Percentiles rank a stretch among this genome's conserved stretches.
Evolutionary conservation across 768 basidiomycete genomes (phyloP).

Genomic region (Russula compacta): DNA sequence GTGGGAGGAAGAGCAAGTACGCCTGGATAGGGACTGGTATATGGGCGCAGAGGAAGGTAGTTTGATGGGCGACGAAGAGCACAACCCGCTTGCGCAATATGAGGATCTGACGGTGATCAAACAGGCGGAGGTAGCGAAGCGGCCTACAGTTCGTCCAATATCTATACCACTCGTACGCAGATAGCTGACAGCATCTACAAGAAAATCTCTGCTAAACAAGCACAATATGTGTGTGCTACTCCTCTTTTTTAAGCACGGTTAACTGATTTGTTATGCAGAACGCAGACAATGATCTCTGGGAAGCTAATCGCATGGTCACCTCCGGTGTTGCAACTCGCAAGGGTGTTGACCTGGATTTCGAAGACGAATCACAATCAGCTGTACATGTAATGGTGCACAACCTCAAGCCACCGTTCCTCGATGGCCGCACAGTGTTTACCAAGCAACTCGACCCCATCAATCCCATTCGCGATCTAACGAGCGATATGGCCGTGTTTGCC

Average conservation of each 20-base stretch:
- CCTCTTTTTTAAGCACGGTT: background rate
- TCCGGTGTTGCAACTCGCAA: conserved; percentile 90
- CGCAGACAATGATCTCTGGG: conserved; percentile 97
- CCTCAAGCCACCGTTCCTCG: conserved; percentile 95
- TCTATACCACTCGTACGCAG: background rate
- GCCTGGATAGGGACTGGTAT: conserved; percentile 95
- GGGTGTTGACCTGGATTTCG: conserved; percentile 85
- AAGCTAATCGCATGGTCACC: conserved; percentile 93
- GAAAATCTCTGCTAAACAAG: conserved; percentile 88
- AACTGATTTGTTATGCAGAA: conserved; percentile 44
- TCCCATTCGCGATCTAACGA: conserved; percentile 86
- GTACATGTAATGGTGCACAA: conserved; percentile 98
- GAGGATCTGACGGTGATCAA: conserved; percentile 70
- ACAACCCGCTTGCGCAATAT: conserved; percentile 88
- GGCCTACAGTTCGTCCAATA: conserved; percentile 49
- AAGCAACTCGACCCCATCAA: conserved; percentile 97
- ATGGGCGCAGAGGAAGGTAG: conserved; percentile 82
- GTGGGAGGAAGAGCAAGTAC: conserved; percentile 96
- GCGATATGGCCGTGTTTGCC: conserved; percentile 91
- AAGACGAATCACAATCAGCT: conserved; percentile 92
- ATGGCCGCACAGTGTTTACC: conserved; percentile 92
- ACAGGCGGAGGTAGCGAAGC: conserved; percentile 65
- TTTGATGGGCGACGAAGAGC: conserved; percentile 81
- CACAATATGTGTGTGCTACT: conserved; percentile 74
- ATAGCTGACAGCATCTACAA: conserved; percentile 31